These are phyloP conservation scores for Scleroderma bovista DNA, from an alignment of 768 basidiomycete genomes.

Conservation along the genomic window DNA sequence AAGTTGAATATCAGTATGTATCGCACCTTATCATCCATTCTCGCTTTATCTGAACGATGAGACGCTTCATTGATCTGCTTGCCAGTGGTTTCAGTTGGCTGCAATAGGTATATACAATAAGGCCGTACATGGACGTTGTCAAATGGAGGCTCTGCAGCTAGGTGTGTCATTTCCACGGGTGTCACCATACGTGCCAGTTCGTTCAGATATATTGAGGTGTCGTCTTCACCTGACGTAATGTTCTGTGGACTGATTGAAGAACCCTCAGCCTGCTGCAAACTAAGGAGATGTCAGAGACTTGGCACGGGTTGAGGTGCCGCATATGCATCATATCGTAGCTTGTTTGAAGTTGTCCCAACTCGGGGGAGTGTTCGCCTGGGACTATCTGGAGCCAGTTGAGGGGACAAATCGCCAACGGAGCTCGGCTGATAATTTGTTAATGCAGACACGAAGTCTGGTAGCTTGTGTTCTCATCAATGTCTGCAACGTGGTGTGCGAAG, in stretches of 20 bases:
- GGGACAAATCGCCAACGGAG: background rate
- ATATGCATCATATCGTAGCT: constrained; percentile 68
- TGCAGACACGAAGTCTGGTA: constrained; percentile 63
- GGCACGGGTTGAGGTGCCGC: constrained; percentile 50
- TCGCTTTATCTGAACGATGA: background rate
- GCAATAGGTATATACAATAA: background rate
- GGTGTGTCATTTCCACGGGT: constrained; percentile 27
- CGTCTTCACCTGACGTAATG: constrained; percentile 25
- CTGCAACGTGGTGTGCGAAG: background rate
- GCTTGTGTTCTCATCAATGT: constrained; percentile 33
- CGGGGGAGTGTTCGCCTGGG: constrained; percentile 15
- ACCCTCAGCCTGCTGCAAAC: constrained; percentile 27
- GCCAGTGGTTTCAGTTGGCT: constrained; percentile 4
- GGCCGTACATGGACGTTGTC: constrained; percentile 8
- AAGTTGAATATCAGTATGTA: background rate
- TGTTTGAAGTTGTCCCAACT: constrained; percentile 34
- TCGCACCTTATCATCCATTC: constrained; percentile 19
- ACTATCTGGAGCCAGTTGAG: constrained; percentile 9
- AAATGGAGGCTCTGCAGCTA: constrained; percentile 14
- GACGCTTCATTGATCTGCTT: constrained; percentile 8
- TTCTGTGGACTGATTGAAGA: constrained; percentile 33
- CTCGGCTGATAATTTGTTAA: constrained; percentile 34
- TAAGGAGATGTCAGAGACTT: constrained; percentile 35
- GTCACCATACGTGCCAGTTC: constrained; percentile 24
- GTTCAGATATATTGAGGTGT: constrained; percentile 17